Conservation (phyloP, 2,329 filamentous ascomycete species). For the Aspergillus sergii region DNA sequence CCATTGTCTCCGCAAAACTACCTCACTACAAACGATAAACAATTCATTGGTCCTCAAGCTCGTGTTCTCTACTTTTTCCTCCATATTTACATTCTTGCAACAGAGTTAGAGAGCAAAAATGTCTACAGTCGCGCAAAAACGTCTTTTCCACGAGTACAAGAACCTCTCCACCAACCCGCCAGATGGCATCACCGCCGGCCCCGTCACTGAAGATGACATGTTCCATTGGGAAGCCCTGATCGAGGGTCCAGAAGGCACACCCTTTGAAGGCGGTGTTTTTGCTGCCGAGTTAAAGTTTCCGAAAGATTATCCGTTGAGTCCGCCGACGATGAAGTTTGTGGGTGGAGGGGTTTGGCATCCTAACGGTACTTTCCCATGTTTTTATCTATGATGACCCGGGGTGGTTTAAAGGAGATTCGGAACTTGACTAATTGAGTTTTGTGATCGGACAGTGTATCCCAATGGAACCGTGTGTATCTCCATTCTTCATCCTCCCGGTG, state of each 20-base stretch:
- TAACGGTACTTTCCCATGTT: conserved; percentile 67
- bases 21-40: not conserved
- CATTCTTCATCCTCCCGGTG: conserved; percentile 94
- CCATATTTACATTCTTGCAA: not conserved
- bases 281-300: conserved; percentile 94
- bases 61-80: not conserved
- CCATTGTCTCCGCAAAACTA: conserved; percentile 1
- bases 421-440: not conserved
- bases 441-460: conserved; percentile 69
- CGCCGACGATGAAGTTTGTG: conserved; percentile 93
- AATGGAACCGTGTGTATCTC: conserved; percentile 95
- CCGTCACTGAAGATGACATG: conserved; percentile 90
- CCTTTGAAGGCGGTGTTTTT: conserved; percentile 94
- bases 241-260: conserved; percentile 91
- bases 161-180: conserved; percentile 90
- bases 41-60: not conserved
- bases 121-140: conserved; percentile 63
- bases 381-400: conserved; percentile 1
- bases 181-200: conserved; percentile 96
- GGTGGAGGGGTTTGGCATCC: conserved; percentile 90
- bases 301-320: conserved; percentile 93
- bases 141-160: conserved; percentile 95
- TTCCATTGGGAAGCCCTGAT: conserved; percentile 96
- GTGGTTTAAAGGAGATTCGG: not conserved
- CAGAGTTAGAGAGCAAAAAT: conserved; percentile 7